Conservation (phyloP, 139 green algal species). For the Micromonas pusilla region DNA sequence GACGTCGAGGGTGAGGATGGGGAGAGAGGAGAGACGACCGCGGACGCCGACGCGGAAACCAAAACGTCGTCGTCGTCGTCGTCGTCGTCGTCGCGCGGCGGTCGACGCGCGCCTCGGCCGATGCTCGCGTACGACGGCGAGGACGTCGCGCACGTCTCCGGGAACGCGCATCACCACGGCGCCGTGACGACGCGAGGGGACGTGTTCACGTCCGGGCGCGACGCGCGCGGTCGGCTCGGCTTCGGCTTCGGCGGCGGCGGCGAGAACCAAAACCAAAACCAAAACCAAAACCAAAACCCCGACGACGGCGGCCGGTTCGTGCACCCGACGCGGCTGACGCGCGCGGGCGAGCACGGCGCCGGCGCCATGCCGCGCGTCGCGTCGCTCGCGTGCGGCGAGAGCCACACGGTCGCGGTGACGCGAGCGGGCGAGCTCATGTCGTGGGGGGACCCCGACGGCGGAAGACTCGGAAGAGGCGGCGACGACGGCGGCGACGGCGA, state of each 20-base stretch:
- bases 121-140: too few relatives aligned
- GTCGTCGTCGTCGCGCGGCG: too few relatives aligned
- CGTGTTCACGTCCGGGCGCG: conserved; percentile 13
- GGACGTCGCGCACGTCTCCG: not conserved
- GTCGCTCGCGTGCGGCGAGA: not conserved
- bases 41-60: not conserved
- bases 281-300: too few relatives aligned
- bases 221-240: conserved; percentile 11
- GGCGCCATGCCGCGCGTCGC: not conserved
- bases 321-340: not conserved
- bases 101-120: too few relatives aligned
- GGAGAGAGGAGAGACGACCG: not conserved
- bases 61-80: not conserved
- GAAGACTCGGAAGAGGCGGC: conserved; percentile 62
- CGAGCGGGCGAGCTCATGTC: conserved; percentile 40
- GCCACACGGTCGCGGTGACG: conserved; percentile 45
- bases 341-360: not conserved
- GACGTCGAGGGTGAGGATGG: not conserved
- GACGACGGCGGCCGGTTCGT: not conserved
- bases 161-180: not conserved
- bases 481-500: too few relatives aligned
- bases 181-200: conserved; percentile 18
- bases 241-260: too few relatives aligned
- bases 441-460: conserved; percentile 54
- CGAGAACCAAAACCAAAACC: too few relatives aligned